A percentile compares a stretch with the other conserved stretches of the same genome.
Conservation (phyloP, 208 protist species). For the Acanthamoeba castellanii region DNA sequence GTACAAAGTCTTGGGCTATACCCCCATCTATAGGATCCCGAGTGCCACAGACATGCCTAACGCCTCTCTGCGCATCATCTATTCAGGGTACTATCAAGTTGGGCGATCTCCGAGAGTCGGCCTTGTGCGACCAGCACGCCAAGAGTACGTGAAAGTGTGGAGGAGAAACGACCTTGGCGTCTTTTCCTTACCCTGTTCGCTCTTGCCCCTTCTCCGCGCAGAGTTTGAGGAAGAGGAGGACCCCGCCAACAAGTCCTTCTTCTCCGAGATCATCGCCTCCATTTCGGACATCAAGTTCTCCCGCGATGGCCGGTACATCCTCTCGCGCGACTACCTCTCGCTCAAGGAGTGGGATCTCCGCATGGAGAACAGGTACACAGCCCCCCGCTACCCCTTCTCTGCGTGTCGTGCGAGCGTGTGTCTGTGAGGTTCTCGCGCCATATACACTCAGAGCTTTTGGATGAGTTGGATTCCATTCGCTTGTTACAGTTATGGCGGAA, state of each 20-base stretch:
- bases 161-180: background rate
- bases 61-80: background rate
- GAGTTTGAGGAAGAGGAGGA: slow-evolving; percentile 91
- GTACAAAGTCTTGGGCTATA: background rate
- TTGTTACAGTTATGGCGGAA: background rate
- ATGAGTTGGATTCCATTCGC: background rate
- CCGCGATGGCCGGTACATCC: slow-evolving; percentile 91
- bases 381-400: background rate
- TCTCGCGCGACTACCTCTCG: slow-evolving; percentile 92
- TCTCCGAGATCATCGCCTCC: slow-evolving; percentile 93
- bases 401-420: background rate
- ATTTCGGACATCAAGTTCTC: slow-evolving; percentile 93
- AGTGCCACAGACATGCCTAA: background rate
- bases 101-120: slow-evolving; percentile 87
- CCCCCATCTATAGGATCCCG: background rate
- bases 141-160: slow-evolving; percentile 79
- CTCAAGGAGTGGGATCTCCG: slow-evolving; percentile 93
- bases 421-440: background rate
- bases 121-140: slow-evolving; percentile 88
- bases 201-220: slow-evolving; percentile 24
- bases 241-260: slow-evolving; percentile 90
- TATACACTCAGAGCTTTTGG: background rate
- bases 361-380: slow-evolving; percentile 81
- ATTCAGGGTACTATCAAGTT: slow-evolving; percentile 88
- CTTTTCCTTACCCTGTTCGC: background rate